Conservation (phyloP, 306 rosid genomes). For the Prunus mira region DNA sequence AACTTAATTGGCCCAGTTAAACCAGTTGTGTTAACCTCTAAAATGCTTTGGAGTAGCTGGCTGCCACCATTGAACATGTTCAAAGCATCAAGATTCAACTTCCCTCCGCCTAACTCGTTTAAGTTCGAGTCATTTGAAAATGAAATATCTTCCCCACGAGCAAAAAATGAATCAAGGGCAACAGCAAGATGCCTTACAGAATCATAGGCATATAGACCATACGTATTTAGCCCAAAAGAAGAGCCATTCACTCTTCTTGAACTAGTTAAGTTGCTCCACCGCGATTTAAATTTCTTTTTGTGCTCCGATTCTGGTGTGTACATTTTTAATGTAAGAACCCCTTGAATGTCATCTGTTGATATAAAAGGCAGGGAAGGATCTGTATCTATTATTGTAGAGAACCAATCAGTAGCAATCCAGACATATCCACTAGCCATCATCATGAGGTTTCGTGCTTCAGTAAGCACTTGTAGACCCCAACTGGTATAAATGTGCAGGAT, state of each 20-base stretch:
- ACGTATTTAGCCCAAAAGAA: constrained; percentile 15
- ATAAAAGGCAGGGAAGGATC: constrained; percentile 11
- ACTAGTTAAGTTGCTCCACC: constrained; percentile 19
- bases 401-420: constrained; percentile 39
- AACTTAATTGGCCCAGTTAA: constrained; percentile 19
- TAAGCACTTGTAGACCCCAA: constrained; percentile 20
- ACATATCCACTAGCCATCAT: constrained; percentile 25
- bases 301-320: constrained; percentile 12
- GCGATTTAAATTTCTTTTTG: background rate
- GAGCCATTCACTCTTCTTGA: constrained; percentile 1
- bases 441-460: constrained; percentile 1
- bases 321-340: constrained; percentile 27
- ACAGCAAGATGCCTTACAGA: constrained; percentile 25
- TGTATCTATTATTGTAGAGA: constrained; percentile 23
- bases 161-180: constrained; percentile 16
- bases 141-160: background rate
- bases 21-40: constrained; percentile 14
- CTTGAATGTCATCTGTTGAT: constrained; percentile 16
- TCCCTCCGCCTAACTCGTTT: background rate
- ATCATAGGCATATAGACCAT: constrained; percentile 29
- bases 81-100: constrained; percentile 24
- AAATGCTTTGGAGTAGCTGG: constrained; percentile 14
- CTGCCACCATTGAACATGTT: constrained; percentile 22
- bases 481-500: constrained; percentile 23
- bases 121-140: constrained; percentile 22